Conservation (phyloP, 1,284 basidiomycete species). For the Cryptococcus wingfieldii region DNA sequence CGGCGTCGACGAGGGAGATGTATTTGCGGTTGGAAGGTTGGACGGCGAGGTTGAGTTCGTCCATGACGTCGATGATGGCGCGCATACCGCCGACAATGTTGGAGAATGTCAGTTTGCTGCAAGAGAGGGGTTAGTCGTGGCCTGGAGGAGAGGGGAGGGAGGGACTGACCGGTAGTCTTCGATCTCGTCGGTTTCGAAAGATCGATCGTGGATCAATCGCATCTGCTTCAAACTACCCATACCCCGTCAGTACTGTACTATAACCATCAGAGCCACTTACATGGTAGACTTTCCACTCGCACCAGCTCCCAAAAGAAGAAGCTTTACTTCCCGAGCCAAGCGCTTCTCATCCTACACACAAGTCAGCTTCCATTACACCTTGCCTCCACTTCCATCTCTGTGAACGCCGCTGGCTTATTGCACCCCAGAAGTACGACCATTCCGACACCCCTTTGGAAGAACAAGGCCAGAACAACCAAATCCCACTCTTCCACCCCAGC, state of each 20-base stretch:
- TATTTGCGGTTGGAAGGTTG: conserved; percentile 55
- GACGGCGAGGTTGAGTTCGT: conserved; percentile 75
- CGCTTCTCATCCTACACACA: conserved; percentile 60
- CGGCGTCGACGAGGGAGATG: conserved; percentile 63
- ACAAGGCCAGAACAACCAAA: background rate
- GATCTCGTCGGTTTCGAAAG: conserved; percentile 38
- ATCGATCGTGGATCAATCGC: conserved; percentile 42
- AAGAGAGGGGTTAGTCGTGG: conserved; percentile 5
- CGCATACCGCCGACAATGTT: conserved; percentile 83
- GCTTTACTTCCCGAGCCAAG: conserved; percentile 72
- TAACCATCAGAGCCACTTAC: conserved; percentile 14
- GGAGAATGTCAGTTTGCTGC: conserved; percentile 80
- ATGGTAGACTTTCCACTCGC: conserved; percentile 87
- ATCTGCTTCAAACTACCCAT: conserved; percentile 38
- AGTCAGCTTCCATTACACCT: background rate
- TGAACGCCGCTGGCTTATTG: too few relatives aligned
- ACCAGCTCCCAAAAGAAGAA: conserved; percentile 83
- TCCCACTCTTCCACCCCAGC: background rate
- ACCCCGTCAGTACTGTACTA: background rate
- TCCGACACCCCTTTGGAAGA: background rate
- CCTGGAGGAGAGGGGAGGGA: background rate
- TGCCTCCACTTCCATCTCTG: background rate
- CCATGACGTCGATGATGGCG: conserved; percentile 79
- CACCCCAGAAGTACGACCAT: too few relatives aligned
- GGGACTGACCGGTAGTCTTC: conserved; percentile 38